Conservation (phyloP, 2,329 filamentous ascomycete species). For the Scedosporium aurantiacum region DNA sequence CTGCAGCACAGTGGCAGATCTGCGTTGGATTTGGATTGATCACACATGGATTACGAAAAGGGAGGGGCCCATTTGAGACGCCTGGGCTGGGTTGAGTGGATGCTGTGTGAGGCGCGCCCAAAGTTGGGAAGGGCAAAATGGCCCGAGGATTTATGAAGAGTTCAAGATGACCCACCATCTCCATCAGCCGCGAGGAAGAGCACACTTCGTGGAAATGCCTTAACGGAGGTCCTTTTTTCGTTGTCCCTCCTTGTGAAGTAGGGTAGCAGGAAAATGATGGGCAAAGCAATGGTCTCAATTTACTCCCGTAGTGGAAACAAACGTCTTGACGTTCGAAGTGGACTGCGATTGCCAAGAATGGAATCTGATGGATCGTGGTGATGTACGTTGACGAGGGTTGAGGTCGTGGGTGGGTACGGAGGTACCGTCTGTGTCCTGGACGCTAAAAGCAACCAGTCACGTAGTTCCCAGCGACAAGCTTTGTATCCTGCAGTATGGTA, state of each 20-base stretch:
- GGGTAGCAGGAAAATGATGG: not conserved
- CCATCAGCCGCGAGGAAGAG: not conserved
- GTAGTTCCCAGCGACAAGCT: slow-evolving; percentile 1
- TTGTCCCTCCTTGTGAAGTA: not conserved
- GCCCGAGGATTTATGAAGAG: not conserved
- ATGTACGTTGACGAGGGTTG: not conserved
- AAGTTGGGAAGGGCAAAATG: not conserved
- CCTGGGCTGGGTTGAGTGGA: not conserved
- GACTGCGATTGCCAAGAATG: not conserved
- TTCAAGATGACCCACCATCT: not conserved
- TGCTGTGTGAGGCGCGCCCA: not conserved
- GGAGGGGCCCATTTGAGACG: not conserved
- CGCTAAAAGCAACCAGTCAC: not conserved
- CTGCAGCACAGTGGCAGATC: not conserved
- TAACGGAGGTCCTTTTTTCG: not conserved
- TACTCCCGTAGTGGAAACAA: not conserved
- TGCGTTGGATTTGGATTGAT: not conserved
- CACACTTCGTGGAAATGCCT: not conserved
- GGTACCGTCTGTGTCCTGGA: slow-evolving; percentile 5
- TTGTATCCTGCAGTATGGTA: slow-evolving; percentile 1
- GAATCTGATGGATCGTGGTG: not conserved
- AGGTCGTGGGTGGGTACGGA: slow-evolving; percentile 6
- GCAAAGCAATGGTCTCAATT: not conserved
- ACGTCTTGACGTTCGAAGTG: not conserved
- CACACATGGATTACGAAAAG: not conserved